phyloP scores from a whole-genome alignment of 768 basidiomycete species.

The Suillus brevipes region DNA sequence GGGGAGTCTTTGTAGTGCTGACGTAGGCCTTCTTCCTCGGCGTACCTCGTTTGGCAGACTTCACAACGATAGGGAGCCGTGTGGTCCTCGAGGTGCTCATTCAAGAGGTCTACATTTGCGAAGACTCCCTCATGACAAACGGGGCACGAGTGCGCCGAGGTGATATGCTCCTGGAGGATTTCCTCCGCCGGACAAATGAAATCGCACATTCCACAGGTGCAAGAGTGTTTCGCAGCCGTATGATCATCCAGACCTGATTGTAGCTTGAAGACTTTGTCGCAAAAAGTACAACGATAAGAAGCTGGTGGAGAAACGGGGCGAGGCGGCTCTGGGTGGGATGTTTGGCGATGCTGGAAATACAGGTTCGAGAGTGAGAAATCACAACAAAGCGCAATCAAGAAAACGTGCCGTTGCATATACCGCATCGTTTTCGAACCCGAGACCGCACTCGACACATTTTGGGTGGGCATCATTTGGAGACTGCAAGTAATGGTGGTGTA shows the following conservation, averaged over 20 bases:
- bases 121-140: conserved; percentile 35
- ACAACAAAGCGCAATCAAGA: neutral
- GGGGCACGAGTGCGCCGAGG: conserved; percentile 32
- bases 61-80: conserved; percentile 26
- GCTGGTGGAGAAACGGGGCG: neutral
- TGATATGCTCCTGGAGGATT: conserved; percentile 27
- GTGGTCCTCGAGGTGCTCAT: conserved; percentile 34
- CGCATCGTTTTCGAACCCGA: conserved; percentile 36
- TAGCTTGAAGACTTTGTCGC: neutral
- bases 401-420: conserved; percentile 31
- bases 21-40: conserved; percentile 37
- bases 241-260: neutral
- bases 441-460: conserved; percentile 32
- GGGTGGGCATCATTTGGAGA: conserved; percentile 38
- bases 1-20: conserved; percentile 41
- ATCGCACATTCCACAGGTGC: neutral
- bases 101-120: conserved; percentile 22
- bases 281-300: neutral
- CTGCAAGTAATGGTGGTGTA: conserved; percentile 40
- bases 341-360: conserved; percentile 1
- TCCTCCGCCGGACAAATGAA: neutral
- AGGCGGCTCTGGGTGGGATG: neutral
- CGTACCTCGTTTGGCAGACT: conserved; percentile 24
- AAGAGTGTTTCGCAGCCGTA: neutral
- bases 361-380: neutral